Conservation (phyloP, 768 basidiomycete genomes). For the Coprinopsis strossmayeri region DNA sequence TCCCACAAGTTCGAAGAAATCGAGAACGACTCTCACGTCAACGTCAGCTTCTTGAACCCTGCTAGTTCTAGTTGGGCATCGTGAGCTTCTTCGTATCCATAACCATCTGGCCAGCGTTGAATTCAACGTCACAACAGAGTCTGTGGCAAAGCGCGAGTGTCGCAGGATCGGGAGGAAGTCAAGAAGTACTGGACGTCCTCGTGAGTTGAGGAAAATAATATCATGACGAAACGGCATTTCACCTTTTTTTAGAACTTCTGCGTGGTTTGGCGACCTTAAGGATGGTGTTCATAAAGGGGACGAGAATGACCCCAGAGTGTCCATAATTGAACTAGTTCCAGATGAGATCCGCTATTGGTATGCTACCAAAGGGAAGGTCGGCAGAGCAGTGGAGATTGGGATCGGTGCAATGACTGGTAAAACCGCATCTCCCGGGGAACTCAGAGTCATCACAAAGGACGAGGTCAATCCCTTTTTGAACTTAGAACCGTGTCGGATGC, state of each 20-base stretch:
- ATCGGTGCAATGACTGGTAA: constrained; percentile 55
- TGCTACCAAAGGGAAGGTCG: constrained; percentile 51
- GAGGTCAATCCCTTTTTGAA: constrained; percentile 46
- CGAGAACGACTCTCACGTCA: constrained; percentile 68
- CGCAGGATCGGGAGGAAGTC: constrained; percentile 55
- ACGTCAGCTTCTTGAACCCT: constrained; percentile 71
- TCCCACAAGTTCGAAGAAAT: constrained; percentile 76
- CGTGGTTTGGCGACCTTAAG: constrained; percentile 84
- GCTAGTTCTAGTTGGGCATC: constrained; percentile 71
- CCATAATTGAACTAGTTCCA: constrained; percentile 73
- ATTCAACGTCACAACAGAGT: constrained; percentile 33
- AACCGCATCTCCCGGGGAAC: constrained; percentile 63
- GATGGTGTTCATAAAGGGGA: constrained; percentile 85
- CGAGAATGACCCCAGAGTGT: constrained; percentile 70
- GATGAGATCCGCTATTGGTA: constrained; percentile 81
- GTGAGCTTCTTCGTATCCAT: constrained; percentile 21
- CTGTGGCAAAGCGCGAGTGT: constrained; percentile 64
- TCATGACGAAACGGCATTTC: too few species aligned
- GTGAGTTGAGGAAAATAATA: constrained; percentile 31
- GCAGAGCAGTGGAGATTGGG: constrained; percentile 55
- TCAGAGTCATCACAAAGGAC: constrained; percentile 63
- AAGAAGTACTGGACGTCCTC: constrained; percentile 56
- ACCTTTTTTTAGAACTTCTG: constrained; percentile 42
- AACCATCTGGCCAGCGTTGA: too few species aligned
- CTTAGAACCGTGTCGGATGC: background rate